Evolutionary conservation across 257 asterid genomes (phyloP), one percentile per base, ranked within the genome.

Genomic region (Eustoma russellianum): DNA sequence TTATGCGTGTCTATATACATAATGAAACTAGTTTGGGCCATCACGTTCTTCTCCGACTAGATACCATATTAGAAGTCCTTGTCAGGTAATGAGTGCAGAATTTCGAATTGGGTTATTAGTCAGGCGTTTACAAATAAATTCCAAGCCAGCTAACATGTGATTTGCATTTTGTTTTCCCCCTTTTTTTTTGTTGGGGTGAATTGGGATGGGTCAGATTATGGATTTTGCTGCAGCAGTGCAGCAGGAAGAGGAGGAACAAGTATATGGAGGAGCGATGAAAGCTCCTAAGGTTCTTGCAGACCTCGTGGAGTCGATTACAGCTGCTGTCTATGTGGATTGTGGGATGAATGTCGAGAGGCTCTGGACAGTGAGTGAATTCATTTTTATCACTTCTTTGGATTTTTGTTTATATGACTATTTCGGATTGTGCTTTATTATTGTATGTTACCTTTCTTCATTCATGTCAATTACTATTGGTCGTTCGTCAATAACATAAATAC

Each of bases 211-310:
- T 70, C 66, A 90, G 98, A 93, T 86, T 5, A 67, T 45, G 53
- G 95, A 83, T 30, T 90, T 90, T 57, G 91, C 67, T 10, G 13
- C 45, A 17, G 64, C 75, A 0, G 91, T 83, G 41, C 53, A 62
- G 48, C 62, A 72, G 53, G 95, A 86, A 66, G 94, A 86, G 66
- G 72, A 63, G 33, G 35, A 74, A 1, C 83, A 70, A 74, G 59
- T 91, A 38, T 62, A 91, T 35, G 96, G 94, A 9, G 98, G 98
- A 6, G 66, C 65, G 41, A 66, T 79, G 33, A 78, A 80, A 72
- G 95, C 97, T 0, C 97, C 97, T 0, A 88, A 85, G 70, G 66
- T 83, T 67, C 92, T 88, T 17, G 97, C 97, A 0, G 97, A 85
- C 50, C 74, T 85, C 46, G 91, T 88, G 53, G 97, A 88, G 60